Base-by-base conservation (phyloP, 306 rosid genomes). In the Trifolium fragiferum region DNA sequence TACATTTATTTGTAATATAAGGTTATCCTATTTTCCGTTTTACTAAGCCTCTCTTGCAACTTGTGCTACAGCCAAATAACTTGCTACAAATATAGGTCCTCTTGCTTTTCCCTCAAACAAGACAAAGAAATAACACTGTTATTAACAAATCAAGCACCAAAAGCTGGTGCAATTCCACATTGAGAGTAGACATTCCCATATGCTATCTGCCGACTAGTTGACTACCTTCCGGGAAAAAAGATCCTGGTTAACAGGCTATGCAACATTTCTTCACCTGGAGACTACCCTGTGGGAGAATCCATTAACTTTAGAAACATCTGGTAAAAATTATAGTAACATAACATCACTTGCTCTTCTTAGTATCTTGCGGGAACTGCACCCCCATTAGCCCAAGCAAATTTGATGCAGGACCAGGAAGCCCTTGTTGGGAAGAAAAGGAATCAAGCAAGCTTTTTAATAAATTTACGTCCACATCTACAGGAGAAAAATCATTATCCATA, bases 321-420 rank as follows among this genome's bases (percentile, higher is more conserved):
- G 54, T 5, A 33, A 57, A 67, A 40, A 37, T 49, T 38, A 38
- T 19, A 30, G 23, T 20, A 69, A 40, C 70, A 76, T 54, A 21
- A 10, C 65, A 15, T 90, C 84, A 90, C 66, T 87, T 82, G 54
- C 86, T 83, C 75, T 90, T 92, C 68, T 83, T 81, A 66, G 81
- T 70, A 65, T 92, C 96, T 72, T 76, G 82, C 10, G 96, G 97
- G 55, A 95, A 88, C 78, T 89, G 89, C 63, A 95, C 67, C 30
- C 99, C 99, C 98, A 92, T 87, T 23, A 95, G 97, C 41, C 96
- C 96, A 32, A 95, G 96, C 78, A 92, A 82, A 83, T 92, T 95
- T 59, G 99, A 90, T 71, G 97, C 96, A n/a, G 99, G 99, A 75
- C 99, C 98, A 46, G 99, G 99, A 74, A 92, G 99, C 44, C 98